Evolutionary conservation across 345 rosid species (phyloP), one percentile per base, ranked within the genome.

Genomic region (Salix brachista): DNA sequence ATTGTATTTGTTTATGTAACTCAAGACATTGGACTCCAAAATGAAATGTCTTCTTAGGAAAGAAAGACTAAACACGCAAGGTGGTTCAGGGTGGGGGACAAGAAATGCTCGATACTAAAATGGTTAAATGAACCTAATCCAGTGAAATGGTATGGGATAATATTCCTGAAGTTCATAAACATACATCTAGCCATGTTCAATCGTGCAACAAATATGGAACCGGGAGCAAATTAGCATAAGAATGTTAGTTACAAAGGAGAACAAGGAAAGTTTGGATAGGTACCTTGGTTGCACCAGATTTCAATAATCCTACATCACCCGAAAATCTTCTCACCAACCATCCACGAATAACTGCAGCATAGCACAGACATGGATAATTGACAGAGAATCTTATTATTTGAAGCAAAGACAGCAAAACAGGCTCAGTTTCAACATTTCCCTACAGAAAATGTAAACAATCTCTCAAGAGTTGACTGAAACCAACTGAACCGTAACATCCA

Each of bases 301-400:
- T 85, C 80, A 91, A 64, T 75, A 90, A 87, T 76, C 92, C 89
- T 69, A 87, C 73, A 79, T 93, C 87, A 71, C 94, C 97, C 1
- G 99, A 91, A 85, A 94, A 96, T 86, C 92, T 88, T 89, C 99
- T 88, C 73, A 92, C 97, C 88, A 92, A 83, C 92, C 95, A 93
- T 74, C 99, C 99, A 70, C 99, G 99, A 80, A 93, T 88, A 67
- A 67, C 99, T 96, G 87, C 84, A 86, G 72, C 28, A 77, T 56
- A 70, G 18, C 4, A 54, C 30, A 60, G 42, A 66, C 54, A 65
- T 32, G 19, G 68, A 76, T 52, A 60, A 56, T 21, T 1, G 13
- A 14, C 41, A 30, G 7, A 39, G 34, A 42, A 74, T 42, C 18
- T 64, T 19, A 6, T 64, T 30, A 28, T 18, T 42, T 5, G 2